Evolutionary conservation across 495 filamentous ascomycete genomes (phyloP), one percentile per base, ranked within the genome.

Genomic region (Lepidopterella palustris): DNA sequence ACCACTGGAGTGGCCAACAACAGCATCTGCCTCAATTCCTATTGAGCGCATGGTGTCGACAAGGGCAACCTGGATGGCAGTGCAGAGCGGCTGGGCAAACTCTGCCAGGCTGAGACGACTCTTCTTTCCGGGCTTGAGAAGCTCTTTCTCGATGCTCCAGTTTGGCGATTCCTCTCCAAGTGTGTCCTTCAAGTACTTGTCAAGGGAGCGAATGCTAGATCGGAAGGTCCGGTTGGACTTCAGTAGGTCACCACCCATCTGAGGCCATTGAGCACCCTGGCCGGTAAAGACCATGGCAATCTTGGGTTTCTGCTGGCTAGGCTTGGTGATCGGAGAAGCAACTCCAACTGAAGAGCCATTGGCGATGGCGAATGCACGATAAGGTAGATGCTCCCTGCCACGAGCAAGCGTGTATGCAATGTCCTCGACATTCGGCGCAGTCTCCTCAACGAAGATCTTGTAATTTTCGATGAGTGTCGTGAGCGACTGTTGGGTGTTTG

Each of bases 241-340:
- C 3, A 60, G 31, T 2, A 60, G 42, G 0, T 51, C 6, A 8
- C 21, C 25, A 1, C 57, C 62, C 58, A 65, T 61, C 8, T 20
- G 4, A 20, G 62, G 35, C 62, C 62, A 65, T 23, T 61, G 58
- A 1, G 48, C 68, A 57, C 63, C 62, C 60, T 69, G 60, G 0
- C 66, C 66, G 15, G 66, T 69, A 32, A 66, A 69, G 29, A 66
- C 27, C 40, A 63, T 28, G 42, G 18, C 40, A 15, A 53, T 13
- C 2, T 42, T 47, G 6, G 35, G 1, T 25, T 15, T 4, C 8
- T 20, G 8, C 5, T 10, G 28, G 28, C 11, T 2, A 31, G 48
- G 9, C 47, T n/a, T 29, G 39, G 11, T 49, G n/a, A 10, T 21
- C 10, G 13, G n/a, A 10, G 45, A 18, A 18, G n/a, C 23, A 21